Base-by-base conservation (phyloP, 768 basidiomycete species). In the Fibroporia radiculosa region DNA sequence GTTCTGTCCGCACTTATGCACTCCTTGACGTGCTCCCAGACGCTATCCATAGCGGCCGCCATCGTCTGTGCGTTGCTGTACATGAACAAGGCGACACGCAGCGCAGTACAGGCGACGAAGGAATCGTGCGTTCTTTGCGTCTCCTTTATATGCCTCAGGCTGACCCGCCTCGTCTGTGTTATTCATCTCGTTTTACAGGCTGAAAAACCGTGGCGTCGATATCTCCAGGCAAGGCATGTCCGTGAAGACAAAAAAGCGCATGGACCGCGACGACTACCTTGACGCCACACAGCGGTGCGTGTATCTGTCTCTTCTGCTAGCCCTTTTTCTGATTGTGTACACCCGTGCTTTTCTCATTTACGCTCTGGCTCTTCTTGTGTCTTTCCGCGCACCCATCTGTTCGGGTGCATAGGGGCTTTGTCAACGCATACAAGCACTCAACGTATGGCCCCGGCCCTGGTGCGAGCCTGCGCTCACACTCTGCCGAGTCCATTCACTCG, bases 231-330 rank as follows among this genome's bases (percentile, higher is more conserved):
- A 66, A 3, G 84, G 84, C 3, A 68, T 86, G 11, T 73, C 80
- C 0, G 67, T 87, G 33, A 84, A 82, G 62, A 86, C 82, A 1
- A 59, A 69, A 18, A 73, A 70, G 47, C 69, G 72, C 5, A 72
- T 81, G 49, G 76, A 77, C 48, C 67, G 79, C 31, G 76, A 82
- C 42, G 71, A 74, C 32, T 86, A 86, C 48, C 65, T 86, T 3
- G 82, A 85, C 54, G 81, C 82, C 6, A 85, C 83, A 13, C 84
- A 85, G 56, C 66, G 84, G 84, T 83, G 45, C 35, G 55, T 49
- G 44, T 27, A n/a, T 28, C 27, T 6, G 12, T 13, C 7, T 23
- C 28, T 38, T 4, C 6, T 28, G 8, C 16, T 16, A 49, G 67
- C 24, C 27, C 8, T 12, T 23, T 23, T 11, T 19, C 22, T 13